These are phyloP conservation scores for Verruconis gallopava DNA, from an alignment of 2,329 filamentous ascomycete species.

Conservation along the genomic window DNA sequence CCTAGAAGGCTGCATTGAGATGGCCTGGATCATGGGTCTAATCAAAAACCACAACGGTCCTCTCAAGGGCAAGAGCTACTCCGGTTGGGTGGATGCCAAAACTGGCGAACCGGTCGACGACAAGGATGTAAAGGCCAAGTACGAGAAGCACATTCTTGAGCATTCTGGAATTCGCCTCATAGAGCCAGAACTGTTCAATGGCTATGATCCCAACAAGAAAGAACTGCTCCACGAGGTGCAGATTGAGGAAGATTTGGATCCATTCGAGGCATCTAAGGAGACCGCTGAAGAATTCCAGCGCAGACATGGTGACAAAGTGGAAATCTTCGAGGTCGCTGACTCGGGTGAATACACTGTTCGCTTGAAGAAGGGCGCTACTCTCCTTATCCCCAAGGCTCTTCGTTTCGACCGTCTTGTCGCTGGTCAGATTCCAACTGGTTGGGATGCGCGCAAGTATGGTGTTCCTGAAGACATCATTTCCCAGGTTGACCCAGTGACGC, in stretches of 20 bases:
- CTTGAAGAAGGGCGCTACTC: conserved; percentile 85
- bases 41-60: conserved; percentile 98
- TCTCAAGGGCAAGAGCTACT: conserved; percentile 91
- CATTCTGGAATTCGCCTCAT: conserved; percentile 96
- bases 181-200: conserved; percentile 90
- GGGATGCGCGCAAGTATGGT: conserved; percentile 93
- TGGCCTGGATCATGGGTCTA: conserved; percentile 99
- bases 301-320: conserved; percentile 93
- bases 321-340: conserved; percentile 89
- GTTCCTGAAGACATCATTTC: conserved; percentile 95
- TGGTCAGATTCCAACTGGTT: conserved; percentile 91
- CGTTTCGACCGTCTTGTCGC: conserved; percentile 95
- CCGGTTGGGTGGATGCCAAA: conserved; percentile 93
- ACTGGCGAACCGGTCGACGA: conserved; percentile 91
- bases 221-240: conserved; percentile 95
- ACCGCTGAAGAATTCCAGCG: conserved; percentile 95
- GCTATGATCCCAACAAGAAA: conserved; percentile 98
- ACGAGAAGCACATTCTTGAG: conserved; percentile 92
- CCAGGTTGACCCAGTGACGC: conserved; percentile 90
- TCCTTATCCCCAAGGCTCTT: conserved; percentile 93
- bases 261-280: conserved; percentile 95
- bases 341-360: conserved; percentile 90
- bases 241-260: conserved; percentile 91
- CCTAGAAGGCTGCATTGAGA: conserved; percentile 93
- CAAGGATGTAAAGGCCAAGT: conserved; percentile 94